Evolutionary conservation across 441 rosid species (phyloP).

Genomic region (Viola pubescens): DNA sequence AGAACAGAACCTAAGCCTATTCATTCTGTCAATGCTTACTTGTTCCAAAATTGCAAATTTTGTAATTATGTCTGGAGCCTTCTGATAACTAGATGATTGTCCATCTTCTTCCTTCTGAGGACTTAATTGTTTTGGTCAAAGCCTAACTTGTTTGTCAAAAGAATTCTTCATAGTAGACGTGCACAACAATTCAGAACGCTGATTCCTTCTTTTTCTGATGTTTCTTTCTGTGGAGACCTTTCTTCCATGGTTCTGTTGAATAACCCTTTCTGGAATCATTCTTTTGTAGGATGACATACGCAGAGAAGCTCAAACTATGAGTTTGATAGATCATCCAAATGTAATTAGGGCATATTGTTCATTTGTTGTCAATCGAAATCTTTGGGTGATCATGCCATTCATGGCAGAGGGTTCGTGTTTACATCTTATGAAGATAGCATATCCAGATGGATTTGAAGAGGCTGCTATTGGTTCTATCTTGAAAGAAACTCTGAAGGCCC

Average conservation of each 20-base stretch:
- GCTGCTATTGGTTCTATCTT: slow-evolving; percentile 76
- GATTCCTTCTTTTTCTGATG: neutral
- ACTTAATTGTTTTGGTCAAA: too few species aligned
- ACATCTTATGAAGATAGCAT: slow-evolving; percentile 95
- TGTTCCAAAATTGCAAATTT: too few species aligned
- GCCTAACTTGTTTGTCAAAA: too few species aligned
- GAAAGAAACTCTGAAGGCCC: slow-evolving; percentile 94
- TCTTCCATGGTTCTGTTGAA: slow-evolving; percentile 10
- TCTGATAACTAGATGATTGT: too few species aligned
- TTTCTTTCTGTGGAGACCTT: slow-evolving; percentile 6
- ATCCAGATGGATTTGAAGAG: slow-evolving; percentile 92
- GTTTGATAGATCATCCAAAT: slow-evolving; percentile 94
- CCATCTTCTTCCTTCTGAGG: too few species aligned
- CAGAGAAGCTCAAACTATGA: slow-evolving; percentile 98
- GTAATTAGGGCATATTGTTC: slow-evolving; percentile 83
- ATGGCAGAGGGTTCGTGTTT: slow-evolving; percentile 98
- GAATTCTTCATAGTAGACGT: too few species aligned
- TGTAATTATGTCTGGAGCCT: too few species aligned
- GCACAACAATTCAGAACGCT: neutral
- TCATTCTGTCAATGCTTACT: too few species aligned
- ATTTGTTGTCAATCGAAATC: slow-evolving; percentile 76
- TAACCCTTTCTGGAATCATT: slow-evolving; percentile 11
- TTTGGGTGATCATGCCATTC: slow-evolving; percentile 99
- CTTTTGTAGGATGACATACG: slow-evolving; percentile 75
- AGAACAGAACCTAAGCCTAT: too few species aligned